Conservation (phyloP, 78 protist species). For the Monosiga brevicollis region DNA sequence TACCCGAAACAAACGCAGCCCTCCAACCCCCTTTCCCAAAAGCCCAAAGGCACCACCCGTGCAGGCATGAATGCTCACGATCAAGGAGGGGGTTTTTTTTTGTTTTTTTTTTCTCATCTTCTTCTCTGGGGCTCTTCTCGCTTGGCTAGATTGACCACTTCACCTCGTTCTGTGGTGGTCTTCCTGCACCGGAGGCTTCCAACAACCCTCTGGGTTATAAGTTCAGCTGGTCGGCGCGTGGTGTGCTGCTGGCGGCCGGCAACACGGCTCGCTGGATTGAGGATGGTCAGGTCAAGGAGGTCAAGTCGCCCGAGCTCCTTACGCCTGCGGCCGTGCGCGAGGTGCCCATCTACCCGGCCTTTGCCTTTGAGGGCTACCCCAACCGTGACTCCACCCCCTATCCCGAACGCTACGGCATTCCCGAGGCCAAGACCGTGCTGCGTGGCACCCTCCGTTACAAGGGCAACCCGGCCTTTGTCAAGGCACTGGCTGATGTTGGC, state of each 20-base stretch:
- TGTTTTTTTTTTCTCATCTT: too few species aligned
- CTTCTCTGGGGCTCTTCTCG: too few species aligned
- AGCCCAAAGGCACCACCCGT: too few species aligned
- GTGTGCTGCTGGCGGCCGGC: constrained; percentile 51
- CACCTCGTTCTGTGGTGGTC: constrained; percentile 45
- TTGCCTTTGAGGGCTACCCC: constrained; percentile 51
- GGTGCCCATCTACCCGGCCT: constrained; percentile 20
- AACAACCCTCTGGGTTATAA: constrained; percentile 70
- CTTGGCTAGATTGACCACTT: not conserved
- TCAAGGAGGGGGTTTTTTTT: too few species aligned
- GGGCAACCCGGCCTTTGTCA: constrained; percentile 24
- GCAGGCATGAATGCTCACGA: too few species aligned
- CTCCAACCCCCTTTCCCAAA: too few species aligned
- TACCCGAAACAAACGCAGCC: too few species aligned
- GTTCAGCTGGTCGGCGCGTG: constrained; percentile 65
- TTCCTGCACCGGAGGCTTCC: constrained; percentile 55
- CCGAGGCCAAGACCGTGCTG: constrained; percentile 37
- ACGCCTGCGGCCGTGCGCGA: not conserved
- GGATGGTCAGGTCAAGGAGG: constrained; percentile 27
- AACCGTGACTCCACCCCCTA: constrained; percentile 57
- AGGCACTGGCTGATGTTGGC: constrained; percentile 23
- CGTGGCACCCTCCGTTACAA: constrained; percentile 62
- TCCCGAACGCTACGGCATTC: constrained; percentile 42
- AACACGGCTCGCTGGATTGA: constrained; percentile 36
- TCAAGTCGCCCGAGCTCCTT: constrained; percentile 7